Conservation (phyloP, 306 rosid genomes). For the Leucaena leucocephala region DNA sequence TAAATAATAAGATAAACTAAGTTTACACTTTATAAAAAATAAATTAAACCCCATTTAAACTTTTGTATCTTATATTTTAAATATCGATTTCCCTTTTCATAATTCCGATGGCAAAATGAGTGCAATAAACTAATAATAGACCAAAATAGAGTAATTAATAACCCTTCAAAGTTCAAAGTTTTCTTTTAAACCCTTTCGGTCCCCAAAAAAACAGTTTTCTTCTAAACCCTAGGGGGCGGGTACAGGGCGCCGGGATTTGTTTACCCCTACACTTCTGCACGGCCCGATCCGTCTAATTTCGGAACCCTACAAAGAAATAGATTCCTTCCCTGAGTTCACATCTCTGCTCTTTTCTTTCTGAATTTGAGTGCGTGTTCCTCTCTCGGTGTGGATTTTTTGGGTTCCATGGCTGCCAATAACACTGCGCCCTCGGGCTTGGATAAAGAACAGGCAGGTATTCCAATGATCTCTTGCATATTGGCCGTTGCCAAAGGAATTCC, state of each 20-base stretch:
- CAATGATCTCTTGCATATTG: constrained; percentile 10
- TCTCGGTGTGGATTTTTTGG: constrained; percentile 26
- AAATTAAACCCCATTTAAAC: too few species aligned
- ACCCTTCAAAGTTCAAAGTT: too few species aligned
- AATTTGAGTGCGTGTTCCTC: not conserved
- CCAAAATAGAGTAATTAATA: too few species aligned
- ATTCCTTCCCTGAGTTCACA: not conserved
- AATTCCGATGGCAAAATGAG: too few species aligned
- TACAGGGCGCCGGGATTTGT: not conserved
- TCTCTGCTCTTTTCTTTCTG: not conserved
- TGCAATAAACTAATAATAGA: too few species aligned
- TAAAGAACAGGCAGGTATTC: constrained; percentile 73
- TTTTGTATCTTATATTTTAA: too few species aligned
- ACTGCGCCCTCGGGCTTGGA: constrained; percentile 55
- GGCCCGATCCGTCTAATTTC: not conserved
- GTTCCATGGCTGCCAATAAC: constrained; percentile 68
- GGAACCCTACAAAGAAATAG: not conserved
- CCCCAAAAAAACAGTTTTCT: too few species aligned
- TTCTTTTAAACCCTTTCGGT: too few species aligned
- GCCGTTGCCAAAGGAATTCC: not conserved
- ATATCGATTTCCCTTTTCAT: too few species aligned
- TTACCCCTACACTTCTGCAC: not conserved
- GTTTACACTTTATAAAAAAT: too few species aligned
- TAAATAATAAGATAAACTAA: too few species aligned
- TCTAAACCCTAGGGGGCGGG: not conserved